These are phyloP conservation scores for Clitopilus passeckerianus DNA, from an alignment of 768 basidiomycete genomes.

Conservation along the genomic window DNA sequence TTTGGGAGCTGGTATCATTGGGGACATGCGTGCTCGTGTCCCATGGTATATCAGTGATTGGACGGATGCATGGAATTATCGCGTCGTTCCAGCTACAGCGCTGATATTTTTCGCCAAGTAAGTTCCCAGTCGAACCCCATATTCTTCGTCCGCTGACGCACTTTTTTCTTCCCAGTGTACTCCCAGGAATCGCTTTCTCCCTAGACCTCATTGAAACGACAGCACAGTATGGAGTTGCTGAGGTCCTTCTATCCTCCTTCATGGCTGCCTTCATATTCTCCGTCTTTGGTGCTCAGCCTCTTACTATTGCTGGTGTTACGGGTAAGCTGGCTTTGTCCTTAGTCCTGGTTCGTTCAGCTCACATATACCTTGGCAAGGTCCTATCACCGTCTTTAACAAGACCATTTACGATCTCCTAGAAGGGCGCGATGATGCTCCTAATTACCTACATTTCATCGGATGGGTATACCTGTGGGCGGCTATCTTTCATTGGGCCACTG, in stretches of 20 bases:
- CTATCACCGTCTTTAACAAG: slow-evolving; percentile 91
- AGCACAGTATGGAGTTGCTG: slow-evolving; percentile 82
- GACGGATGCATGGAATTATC: slow-evolving; percentile 89
- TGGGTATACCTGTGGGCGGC: slow-evolving; percentile 94
- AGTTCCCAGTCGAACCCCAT: slow-evolving; percentile 14
- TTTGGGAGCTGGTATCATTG: slow-evolving; percentile 57
- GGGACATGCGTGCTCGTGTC: slow-evolving; percentile 63
- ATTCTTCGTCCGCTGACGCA: not conserved
- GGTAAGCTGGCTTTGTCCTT: slow-evolving; percentile 33
- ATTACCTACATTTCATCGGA: slow-evolving; percentile 83
- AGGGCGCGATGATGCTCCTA: slow-evolving; percentile 51
- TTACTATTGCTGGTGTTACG: slow-evolving; percentile 90
- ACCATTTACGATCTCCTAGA: slow-evolving; percentile 77
- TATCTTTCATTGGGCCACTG: slow-evolving; percentile 80
- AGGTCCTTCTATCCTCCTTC: slow-evolving; percentile 79
- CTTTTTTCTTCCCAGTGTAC: slow-evolving; percentile 40
- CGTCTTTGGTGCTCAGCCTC: slow-evolving; percentile 83
- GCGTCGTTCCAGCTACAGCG: slow-evolving; percentile 82
- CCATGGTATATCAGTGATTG: slow-evolving; percentile 88
- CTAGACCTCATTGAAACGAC: slow-evolving; percentile 91
- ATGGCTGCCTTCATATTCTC: slow-evolving; percentile 89
- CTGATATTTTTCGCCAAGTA: slow-evolving; percentile 86
- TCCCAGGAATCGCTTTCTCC: slow-evolving; percentile 90
- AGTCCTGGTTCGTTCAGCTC: not conserved
- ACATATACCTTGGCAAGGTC: slow-evolving; percentile 38